Percentiles rank a stretch among this genome's conserved stretches.
phyloP scores from a whole-genome alignment of 140 eudicot species.

The Bidens hawaiensis region DNA sequence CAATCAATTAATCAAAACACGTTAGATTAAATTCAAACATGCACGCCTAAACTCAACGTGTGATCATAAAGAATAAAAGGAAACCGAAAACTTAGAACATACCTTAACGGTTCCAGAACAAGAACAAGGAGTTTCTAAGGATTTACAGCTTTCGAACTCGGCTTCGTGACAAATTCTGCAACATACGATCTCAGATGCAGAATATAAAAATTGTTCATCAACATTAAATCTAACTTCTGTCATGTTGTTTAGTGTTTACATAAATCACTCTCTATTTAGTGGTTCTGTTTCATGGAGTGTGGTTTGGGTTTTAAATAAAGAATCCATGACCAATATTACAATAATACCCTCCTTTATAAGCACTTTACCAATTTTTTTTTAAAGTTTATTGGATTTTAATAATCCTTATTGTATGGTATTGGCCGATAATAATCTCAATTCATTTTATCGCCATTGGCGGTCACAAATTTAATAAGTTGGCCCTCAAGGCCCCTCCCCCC shows the following conservation, averaged over 20 bases:
- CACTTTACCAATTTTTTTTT: too few species aligned
- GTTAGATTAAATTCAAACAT: background rate
- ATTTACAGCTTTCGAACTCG: constrained; percentile 63
- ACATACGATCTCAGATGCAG: constrained; percentile 4
- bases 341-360: constrained; percentile 12
- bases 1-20: constrained; percentile 1
- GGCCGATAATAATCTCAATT: too few species aligned
- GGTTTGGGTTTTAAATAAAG: constrained; percentile 26
- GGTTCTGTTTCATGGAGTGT: constrained; percentile 22
- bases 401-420: too few species aligned
- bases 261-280: too few species aligned
- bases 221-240: constrained; percentile 27
- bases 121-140: constrained; percentile 75
- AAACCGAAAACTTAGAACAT: background rate
- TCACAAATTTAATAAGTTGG: too few species aligned
- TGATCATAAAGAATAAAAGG: background rate
- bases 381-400: too few species aligned
- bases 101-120: constrained; percentile 92
- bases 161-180: constrained; percentile 78
- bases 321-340: constrained; percentile 7
- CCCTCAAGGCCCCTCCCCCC: too few species aligned
- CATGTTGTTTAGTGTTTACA: constrained; percentile 23
- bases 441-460: too few species aligned
- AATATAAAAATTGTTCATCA: constrained; percentile 19
- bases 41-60: background rate